phyloP scores from a whole-genome alignment of 441 rosid genomes.

The Eruca vesicaria region DNA sequence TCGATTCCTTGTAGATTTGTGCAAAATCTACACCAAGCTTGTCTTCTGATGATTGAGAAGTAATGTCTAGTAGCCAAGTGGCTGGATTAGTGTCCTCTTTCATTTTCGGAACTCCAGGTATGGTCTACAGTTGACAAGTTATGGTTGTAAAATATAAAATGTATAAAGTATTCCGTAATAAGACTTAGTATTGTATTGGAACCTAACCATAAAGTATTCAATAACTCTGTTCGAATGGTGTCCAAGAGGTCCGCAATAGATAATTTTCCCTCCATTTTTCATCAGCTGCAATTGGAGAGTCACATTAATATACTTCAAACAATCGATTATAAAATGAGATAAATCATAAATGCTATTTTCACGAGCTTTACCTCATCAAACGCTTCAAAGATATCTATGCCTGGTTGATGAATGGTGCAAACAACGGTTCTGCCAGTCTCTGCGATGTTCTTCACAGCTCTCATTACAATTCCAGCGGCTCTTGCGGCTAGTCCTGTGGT shows the following conservation, averaged over 20 bases:
- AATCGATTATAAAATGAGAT: background rate
- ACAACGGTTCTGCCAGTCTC: constrained; percentile 52
- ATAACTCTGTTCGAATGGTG: constrained; percentile 35
- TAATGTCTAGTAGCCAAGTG: constrained; percentile 48
- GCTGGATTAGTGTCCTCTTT: constrained; percentile 46
- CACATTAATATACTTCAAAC: background rate
- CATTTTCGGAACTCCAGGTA: constrained; percentile 37
- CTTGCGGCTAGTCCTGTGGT: constrained; percentile 61
- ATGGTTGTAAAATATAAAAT: background rate
- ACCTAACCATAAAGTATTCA: constrained; percentile 45
- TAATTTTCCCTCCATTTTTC: constrained; percentile 48
- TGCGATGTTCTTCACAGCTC: constrained; percentile 53
- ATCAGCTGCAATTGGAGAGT: constrained; percentile 40
- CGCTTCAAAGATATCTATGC: constrained; percentile 53
- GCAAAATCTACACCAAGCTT: constrained; percentile 42
- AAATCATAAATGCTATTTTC: background rate
- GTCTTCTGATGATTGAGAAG: constrained; percentile 38
- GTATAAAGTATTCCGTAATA: no score
- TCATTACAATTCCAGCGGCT: constrained; percentile 61
- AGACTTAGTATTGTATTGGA: no score
- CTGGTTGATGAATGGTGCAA: constrained; percentile 62
- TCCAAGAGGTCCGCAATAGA: constrained; percentile 52
- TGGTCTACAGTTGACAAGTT: constrained; percentile 35
- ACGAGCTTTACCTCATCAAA: constrained; percentile 46
- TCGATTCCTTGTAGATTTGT: constrained; percentile 39